Percentiles rank a stretch among this genome's conserved stretches.
Evolutionary conservation across 2,329 filamentous ascomycete species (phyloP).

Genomic region (Geosmithia flava): DNA sequence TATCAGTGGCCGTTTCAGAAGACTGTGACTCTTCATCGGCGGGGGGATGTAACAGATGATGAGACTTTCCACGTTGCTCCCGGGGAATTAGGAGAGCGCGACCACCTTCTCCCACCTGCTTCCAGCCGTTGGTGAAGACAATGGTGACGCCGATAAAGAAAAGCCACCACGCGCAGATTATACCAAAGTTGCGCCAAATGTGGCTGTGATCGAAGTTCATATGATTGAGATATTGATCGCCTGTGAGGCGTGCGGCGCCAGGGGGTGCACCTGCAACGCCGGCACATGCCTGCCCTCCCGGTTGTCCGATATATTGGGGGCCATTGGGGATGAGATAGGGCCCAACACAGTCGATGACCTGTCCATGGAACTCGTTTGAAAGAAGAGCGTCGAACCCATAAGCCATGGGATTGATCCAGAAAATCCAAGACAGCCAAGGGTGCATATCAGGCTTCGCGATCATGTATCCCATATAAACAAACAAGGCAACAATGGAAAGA

Average conservation of each 20-base stretch:
- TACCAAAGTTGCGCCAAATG: constrained; percentile 49
- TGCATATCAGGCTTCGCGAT: constrained; percentile 51
- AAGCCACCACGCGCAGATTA: constrained; percentile 51
- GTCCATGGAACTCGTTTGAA: constrained; percentile 56
- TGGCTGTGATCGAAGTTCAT: constrained; percentile 39
- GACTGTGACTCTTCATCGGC: constrained; percentile 34
- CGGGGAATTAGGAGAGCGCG: constrained; percentile 48
- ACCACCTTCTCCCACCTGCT: constrained; percentile 35
- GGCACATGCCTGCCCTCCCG: constrained; percentile 36
- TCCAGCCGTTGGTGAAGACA: constrained; percentile 43
- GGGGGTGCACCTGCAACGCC: constrained; percentile 41
- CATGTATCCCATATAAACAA: constrained; percentile 54
- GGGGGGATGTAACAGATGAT: constrained; percentile 10
- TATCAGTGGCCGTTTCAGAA: too few species aligned
- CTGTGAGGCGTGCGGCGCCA: constrained; percentile 35
- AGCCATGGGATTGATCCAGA: constrained; percentile 45
- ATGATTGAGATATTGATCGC: constrained; percentile 44
- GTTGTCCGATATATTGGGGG: constrained; percentile 30
- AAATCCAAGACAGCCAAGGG: constrained; percentile 51
- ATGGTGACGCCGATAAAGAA: constrained; percentile 48
- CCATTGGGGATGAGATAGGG: constrained; percentile 38
- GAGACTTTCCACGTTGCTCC: constrained; percentile 35
- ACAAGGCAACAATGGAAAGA: constrained; percentile 32
- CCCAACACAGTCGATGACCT: constrained; percentile 37
- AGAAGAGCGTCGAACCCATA: constrained; percentile 59